These are phyloP conservation scores for Beauveria australis DNA, from an alignment of 2,329 filamentous ascomycete genomes.

Conservation along the genomic window DNA sequence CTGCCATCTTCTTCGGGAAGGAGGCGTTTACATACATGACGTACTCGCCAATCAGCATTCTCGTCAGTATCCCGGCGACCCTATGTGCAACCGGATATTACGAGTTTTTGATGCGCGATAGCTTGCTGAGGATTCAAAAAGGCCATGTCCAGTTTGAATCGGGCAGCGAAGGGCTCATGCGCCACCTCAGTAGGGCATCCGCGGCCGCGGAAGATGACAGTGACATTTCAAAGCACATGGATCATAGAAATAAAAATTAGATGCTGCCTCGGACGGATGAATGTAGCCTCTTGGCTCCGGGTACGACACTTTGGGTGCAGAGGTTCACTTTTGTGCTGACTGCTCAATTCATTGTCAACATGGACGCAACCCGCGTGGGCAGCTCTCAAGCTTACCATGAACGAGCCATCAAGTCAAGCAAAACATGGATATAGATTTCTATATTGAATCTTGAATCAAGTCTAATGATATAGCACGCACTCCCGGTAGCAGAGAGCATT, in stretches of 20 bases:
- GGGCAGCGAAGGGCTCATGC: conserved; percentile 15
- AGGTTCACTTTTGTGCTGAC: too few relatives aligned
- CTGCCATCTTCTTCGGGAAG: conserved; percentile 40
- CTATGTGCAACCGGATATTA: conserved; percentile 47
- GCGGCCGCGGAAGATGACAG: neutral
- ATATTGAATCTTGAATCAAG: too few relatives aligned
- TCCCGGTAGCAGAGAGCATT: too few relatives aligned
- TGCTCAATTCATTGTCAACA: too few relatives aligned
- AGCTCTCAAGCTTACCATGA: too few relatives aligned
- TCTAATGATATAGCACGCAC: too few relatives aligned
- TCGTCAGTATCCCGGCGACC: conserved; percentile 50
- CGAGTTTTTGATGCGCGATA: conserved; percentile 46
- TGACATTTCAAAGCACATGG: neutral
- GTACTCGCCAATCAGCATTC: conserved; percentile 45
- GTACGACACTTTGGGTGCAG: too few relatives aligned
- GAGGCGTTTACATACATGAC: conserved; percentile 20
- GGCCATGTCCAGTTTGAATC: conserved; percentile 31
- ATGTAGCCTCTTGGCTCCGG: too few relatives aligned
- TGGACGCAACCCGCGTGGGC: too few relatives aligned
- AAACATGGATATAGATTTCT: too few relatives aligned
- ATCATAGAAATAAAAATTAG: neutral
- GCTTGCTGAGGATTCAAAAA: conserved; percentile 39
- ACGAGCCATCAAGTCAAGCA: too few relatives aligned
- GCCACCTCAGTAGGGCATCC: conserved; percentile 13
- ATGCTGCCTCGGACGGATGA: too few relatives aligned